Percentiles rank a stretch among this genome's conserved stretches.
Evolutionary conservation across 2,329 filamentous ascomycete species (phyloP).

Genomic region (Aspergillus calidoustus): DNA sequence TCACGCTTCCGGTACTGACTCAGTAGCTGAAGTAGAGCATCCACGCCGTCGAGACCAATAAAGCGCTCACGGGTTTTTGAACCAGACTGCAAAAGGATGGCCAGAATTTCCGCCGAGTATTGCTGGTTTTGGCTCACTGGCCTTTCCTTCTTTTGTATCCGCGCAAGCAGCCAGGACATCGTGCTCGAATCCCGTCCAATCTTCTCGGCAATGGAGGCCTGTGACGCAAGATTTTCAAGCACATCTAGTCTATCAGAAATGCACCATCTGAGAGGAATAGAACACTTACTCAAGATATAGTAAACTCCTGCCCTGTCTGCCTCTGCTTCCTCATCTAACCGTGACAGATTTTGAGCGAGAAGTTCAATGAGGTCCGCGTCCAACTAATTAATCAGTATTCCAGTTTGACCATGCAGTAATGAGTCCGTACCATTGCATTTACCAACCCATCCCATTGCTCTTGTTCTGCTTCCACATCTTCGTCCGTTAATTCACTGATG

Average conservation of each 20-base stretch:
- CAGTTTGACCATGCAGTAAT: no score
- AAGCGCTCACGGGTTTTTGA: conserved; percentile 67
- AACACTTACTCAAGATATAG: conserved; percentile 66
- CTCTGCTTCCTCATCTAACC: conserved; percentile 74
- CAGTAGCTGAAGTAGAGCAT: conserved; percentile 79
- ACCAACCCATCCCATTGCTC: conserved; percentile 81
- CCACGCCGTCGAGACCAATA: conserved; percentile 71
- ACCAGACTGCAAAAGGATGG: conserved; percentile 82
- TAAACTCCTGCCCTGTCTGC: conserved; percentile 85
- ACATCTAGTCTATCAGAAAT: conserved; percentile 53
- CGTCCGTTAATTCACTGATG: conserved; percentile 87
- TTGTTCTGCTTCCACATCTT: conserved; percentile 82
- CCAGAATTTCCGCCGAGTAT: conserved; percentile 88
- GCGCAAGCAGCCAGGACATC: conserved; percentile 75
- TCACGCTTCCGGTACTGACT: conserved; percentile 85
- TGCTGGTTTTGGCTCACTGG: conserved; percentile 87
- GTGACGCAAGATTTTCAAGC: conserved; percentile 82
- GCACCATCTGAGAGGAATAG: conserved; percentile 13
- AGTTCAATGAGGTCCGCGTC: conserved; percentile 49
- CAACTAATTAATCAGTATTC: conserved; percentile 37
- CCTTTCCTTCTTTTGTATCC: conserved; percentile 71
- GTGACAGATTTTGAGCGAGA: conserved; percentile 63
- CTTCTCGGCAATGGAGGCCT: conserved; percentile 68
- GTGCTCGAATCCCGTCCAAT: conserved; percentile 72
- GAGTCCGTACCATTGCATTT: conserved; percentile 56